phyloP scores from a whole-genome alignment of 345 rosid species.

The Rhizophora mangle region DNA sequence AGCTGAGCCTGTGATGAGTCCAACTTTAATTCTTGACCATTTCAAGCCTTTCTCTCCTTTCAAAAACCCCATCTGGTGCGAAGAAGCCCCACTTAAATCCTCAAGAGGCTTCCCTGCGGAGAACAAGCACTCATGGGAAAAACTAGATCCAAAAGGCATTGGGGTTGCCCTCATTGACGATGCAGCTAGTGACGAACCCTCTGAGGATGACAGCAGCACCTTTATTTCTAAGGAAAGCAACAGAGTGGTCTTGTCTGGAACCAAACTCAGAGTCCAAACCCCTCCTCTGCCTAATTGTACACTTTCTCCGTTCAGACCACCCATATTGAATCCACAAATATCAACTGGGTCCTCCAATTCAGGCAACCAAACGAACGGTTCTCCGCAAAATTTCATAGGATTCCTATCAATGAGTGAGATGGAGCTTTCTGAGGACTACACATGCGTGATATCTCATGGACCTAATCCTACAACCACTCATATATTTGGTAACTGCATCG shows the following conservation, averaged over 20 bases:
- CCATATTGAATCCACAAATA: conserved; percentile 28
- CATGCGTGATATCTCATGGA: conserved; percentile 71
- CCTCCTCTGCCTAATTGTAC: conserved; percentile 28
- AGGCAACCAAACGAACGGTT: conserved; percentile 25
- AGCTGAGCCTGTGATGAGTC: conserved; percentile 47
- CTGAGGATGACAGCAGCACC: conserved; percentile 6
- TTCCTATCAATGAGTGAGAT: conserved; percentile 46
- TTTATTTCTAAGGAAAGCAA: conserved; percentile 24
- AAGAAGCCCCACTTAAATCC: conserved; percentile 29
- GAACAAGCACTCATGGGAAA: conserved; percentile 27
- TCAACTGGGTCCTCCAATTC: conserved; percentile 26
- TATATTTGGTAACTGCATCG: conserved; percentile 69
- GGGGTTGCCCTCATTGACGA: conserved; percentile 57
- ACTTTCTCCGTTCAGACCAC: conserved; percentile 23
- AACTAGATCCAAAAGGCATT: conserved; percentile 39
- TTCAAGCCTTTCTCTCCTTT: conserved; percentile 42
- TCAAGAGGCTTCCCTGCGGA: conserved; percentile 25
- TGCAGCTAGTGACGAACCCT: conserved; percentile 10
- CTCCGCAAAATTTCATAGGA: conserved; percentile 26
- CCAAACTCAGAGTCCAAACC: conserved; percentile 51
- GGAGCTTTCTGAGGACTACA: conserved; percentile 84
- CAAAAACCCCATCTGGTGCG: conserved; percentile 31
- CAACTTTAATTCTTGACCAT: conserved; percentile 56
- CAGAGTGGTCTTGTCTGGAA: conserved; percentile 54
- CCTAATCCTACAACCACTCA: conserved; percentile 78